Evolutionary conservation across 2,329 filamentous ascomycete species (phyloP).

Genomic region (Talaromyces sp.): DNA sequence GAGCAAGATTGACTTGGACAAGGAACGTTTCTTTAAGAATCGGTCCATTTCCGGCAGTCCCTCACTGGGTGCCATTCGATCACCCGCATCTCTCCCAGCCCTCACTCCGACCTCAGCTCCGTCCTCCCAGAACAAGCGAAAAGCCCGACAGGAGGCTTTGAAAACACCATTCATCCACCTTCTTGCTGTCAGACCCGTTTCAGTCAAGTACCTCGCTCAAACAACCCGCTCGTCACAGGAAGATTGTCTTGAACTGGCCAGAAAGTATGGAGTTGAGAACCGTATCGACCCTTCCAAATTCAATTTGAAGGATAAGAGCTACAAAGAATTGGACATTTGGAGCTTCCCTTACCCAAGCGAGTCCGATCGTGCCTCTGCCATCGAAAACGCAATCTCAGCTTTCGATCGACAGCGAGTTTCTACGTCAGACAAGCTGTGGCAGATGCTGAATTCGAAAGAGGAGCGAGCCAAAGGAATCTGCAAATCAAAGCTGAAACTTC

Average conservation of each 20-base stretch:
- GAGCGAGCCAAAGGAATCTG: slow-evolving; percentile 62
- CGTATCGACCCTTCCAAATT: slow-evolving; percentile 50
- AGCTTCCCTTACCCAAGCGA: slow-evolving; percentile 56
- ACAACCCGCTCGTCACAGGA: slow-evolving; percentile 49
- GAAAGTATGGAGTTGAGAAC: slow-evolving; percentile 53
- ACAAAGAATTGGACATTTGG: slow-evolving; percentile 61
- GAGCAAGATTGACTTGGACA: slow-evolving; percentile 40
- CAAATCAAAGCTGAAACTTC: slow-evolving; percentile 57
- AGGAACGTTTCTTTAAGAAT: slow-evolving; percentile 40
- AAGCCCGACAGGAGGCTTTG: slow-evolving; percentile 42
- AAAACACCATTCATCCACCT: slow-evolving; percentile 50
- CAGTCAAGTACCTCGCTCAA: slow-evolving; percentile 46
- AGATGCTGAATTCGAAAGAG: slow-evolving; percentile 57
- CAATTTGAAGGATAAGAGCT: slow-evolving; percentile 56
- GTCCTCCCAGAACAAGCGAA: slow-evolving; percentile 35
- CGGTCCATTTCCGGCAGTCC: slow-evolving; percentile 44
- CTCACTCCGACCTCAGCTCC: slow-evolving; percentile 45
- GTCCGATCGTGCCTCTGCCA: slow-evolving; percentile 57
- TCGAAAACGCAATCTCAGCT: slow-evolving; percentile 61
- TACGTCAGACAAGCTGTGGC: slow-evolving; percentile 61
- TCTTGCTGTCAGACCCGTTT: slow-evolving; percentile 52
- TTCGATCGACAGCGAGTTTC: slow-evolving; percentile 61
- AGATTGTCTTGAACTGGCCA: slow-evolving; percentile 48
- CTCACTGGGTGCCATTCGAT: slow-evolving; percentile 35
- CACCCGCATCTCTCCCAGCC: slow-evolving; percentile 35